phyloP scores from a whole-genome alignment of 1,139 yeast species.

The Pneumocystis jirovecii region DNA sequence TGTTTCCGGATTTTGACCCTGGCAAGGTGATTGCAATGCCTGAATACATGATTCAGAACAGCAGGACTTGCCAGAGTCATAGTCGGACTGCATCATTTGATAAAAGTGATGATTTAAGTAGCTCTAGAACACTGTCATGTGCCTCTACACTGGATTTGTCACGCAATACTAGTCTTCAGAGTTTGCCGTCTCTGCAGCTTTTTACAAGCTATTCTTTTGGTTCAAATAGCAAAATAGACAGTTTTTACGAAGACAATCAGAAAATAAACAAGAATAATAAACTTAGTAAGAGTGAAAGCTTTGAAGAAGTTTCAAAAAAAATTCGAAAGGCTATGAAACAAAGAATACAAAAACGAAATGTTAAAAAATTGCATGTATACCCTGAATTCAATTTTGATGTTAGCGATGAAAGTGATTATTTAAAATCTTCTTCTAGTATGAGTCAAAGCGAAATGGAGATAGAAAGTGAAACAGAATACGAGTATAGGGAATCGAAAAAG shows the following conservation, averaged over 20 bases:
- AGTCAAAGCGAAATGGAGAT: background rate
- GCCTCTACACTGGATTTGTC: background rate
- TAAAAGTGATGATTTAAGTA: background rate
- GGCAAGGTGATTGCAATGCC: slow-evolving; percentile 10
- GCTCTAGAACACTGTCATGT: background rate
- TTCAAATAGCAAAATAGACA: background rate
- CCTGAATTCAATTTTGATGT: background rate
- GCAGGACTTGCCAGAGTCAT: background rate
- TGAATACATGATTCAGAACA: background rate
- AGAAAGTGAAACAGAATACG: background rate
- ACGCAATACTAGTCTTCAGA: slow-evolving; percentile 6
- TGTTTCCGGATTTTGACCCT: slow-evolving; percentile 59
- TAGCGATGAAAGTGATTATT: background rate
- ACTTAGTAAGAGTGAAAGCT: background rate
- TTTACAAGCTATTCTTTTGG: background rate
- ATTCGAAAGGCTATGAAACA: background rate
- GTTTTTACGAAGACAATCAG: background rate
- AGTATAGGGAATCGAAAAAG: background rate
- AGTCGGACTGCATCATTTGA: background rate
- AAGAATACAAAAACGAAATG: background rate
- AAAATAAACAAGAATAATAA: background rate
- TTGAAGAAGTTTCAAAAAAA: background rate
- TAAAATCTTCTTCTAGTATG: background rate
- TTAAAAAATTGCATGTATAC: background rate
- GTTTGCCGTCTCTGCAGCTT: slow-evolving; percentile 4